A percentile compares a stretch with the other conserved stretches of the same genome.
phyloP scores from a whole-genome alignment of 345 rosid species.

The Lepidium africanum region DNA sequence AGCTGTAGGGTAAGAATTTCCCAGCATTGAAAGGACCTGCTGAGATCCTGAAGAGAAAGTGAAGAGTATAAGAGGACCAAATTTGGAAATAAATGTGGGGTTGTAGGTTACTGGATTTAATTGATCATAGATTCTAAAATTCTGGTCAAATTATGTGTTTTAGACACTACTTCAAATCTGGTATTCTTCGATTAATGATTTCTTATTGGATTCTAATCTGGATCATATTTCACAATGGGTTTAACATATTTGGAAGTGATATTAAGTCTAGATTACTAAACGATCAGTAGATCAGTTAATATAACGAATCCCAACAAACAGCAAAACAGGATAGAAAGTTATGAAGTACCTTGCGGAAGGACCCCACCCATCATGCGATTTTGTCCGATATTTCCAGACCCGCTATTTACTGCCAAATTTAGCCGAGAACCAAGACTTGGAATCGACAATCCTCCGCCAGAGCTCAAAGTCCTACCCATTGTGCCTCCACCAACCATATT shows the following conservation, averaged over 20 bases:
- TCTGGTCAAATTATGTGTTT: neutral
- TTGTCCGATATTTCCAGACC: slow-evolving; percentile 85
- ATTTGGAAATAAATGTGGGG: neutral
- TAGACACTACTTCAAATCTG: neutral
- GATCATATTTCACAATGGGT: neutral
- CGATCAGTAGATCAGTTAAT: too few species aligned
- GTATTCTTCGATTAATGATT: neutral
- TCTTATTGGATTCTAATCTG: neutral
- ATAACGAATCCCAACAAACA: neutral
- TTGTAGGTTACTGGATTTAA: neutral
- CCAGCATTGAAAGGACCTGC: slow-evolving; percentile 75
- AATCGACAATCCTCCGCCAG: slow-evolving; percentile 76
- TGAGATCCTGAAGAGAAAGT: slow-evolving; percentile 66
- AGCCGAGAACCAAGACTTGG: slow-evolving; percentile 78
- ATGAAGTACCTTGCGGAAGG: slow-evolving; percentile 71
- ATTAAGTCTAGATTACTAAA: too few species aligned
- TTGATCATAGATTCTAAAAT: neutral
- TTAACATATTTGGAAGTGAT: neutral
- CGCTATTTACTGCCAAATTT: slow-evolving; percentile 57
- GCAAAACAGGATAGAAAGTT: neutral
- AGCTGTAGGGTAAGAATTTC: slow-evolving; percentile 55
- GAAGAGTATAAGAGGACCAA: slow-evolving; percentile 6
- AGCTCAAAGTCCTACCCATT: slow-evolving; percentile 70
- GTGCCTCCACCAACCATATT: slow-evolving; percentile 87
- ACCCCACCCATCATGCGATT: slow-evolving; percentile 73